phyloP scores from a whole-genome alignment of 495 filamentous ascomycete genomes.

The Usnea hakonensis region DNA sequence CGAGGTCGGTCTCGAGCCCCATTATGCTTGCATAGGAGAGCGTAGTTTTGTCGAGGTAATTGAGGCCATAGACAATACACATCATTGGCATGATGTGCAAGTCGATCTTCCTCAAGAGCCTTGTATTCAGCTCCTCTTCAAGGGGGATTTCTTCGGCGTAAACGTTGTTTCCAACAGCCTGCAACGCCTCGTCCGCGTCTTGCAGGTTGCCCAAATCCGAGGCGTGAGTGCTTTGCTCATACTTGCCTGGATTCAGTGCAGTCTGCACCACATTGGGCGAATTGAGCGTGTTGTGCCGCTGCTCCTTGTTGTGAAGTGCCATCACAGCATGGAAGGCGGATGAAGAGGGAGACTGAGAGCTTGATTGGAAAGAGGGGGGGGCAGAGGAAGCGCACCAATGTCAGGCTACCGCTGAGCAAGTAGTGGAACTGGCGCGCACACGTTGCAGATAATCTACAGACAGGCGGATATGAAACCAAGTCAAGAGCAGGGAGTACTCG shows the following conservation, averaged over 20 bases:
- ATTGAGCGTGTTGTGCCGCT: background rate
- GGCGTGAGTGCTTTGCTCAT: no score
- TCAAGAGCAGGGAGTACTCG: no score
- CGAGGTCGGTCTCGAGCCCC: conserved; percentile 47
- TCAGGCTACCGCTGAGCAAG: no score
- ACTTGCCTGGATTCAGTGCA: no score
- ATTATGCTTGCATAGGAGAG: conserved; percentile 57
- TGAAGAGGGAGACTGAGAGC: no score
- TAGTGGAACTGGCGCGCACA: no score
- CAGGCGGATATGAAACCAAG: no score
- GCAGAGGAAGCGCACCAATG: no score
- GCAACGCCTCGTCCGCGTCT: conserved; percentile 5
- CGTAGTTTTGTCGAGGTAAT: conserved; percentile 59
- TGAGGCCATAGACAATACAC: conserved; percentile 56
- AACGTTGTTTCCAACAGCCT: conserved; percentile 57
- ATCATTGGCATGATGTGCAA: conserved; percentile 44
- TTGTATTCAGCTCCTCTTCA: conserved; percentile 44
- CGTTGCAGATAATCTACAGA: no score
- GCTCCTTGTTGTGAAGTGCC: no score
- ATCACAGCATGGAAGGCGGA: no score
- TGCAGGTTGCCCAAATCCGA: background rate
- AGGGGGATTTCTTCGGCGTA: conserved; percentile 43
- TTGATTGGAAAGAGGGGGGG: no score
- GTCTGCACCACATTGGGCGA: background rate
- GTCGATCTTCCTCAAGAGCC: conserved; percentile 48